phyloP scores from a whole-genome alignment of 2,329 filamentous ascomycete species.

The Diaporthe sp. region DNA sequence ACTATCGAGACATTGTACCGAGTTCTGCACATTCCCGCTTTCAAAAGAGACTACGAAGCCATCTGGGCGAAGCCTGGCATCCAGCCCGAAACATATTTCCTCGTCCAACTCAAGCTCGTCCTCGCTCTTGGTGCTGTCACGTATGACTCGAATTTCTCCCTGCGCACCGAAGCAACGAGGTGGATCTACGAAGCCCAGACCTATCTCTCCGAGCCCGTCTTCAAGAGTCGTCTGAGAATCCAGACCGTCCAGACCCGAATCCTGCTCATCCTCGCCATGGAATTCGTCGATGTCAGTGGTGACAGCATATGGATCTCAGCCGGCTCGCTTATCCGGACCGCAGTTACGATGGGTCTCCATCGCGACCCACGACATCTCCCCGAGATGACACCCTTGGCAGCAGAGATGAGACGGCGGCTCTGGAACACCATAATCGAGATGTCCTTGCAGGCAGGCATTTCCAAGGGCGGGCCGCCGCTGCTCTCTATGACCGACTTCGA shows the following conservation, averaged over 20 bases:
- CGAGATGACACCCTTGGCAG: constrained; percentile 60
- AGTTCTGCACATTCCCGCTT: constrained; percentile 70
- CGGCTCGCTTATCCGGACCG: constrained; percentile 65
- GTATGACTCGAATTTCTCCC: constrained; percentile 60
- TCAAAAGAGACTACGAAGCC: constrained; percentile 65
- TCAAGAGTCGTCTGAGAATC: constrained; percentile 65
- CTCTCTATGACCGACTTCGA: constrained; percentile 64
- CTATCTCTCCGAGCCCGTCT: constrained; percentile 62
- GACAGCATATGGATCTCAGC: constrained; percentile 68
- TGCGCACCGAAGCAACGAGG: constrained; percentile 59
- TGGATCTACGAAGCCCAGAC: constrained; percentile 68
- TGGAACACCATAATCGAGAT: constrained; percentile 71
- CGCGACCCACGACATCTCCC: constrained; percentile 66
- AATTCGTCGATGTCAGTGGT: constrained; percentile 61
- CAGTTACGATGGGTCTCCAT: constrained; percentile 70
- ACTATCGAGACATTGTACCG: constrained; percentile 70
- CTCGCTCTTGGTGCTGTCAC: constrained; percentile 65
- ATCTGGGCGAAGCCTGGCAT: constrained; percentile 60
- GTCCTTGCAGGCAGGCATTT: constrained; percentile 64
- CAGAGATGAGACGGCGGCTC: constrained; percentile 68
- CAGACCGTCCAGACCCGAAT: constrained; percentile 66
- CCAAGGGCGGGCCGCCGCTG: constrained; percentile 65
- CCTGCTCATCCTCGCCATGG: constrained; percentile 64
- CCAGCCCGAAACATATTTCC: constrained; percentile 55
- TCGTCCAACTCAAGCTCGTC: constrained; percentile 67